phyloP scores from a whole-genome alignment of 305 asterid genomes.

The Fraxinus floribunda region DNA sequence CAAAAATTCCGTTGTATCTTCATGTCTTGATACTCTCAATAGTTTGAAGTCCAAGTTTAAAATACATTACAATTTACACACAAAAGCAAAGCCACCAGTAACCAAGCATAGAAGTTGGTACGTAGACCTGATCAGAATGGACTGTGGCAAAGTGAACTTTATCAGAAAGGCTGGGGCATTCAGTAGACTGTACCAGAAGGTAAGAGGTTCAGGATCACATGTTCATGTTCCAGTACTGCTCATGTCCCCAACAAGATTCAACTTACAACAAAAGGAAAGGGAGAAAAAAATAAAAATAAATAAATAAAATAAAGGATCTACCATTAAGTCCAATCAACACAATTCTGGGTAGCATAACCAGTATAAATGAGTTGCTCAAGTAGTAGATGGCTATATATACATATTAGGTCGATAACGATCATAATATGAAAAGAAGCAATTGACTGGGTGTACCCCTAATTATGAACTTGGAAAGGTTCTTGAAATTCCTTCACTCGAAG shows the following conservation, averaged over 20 bases:
- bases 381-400: slow-evolving; percentile 39
- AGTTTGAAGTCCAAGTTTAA: neutral
- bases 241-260: neutral
- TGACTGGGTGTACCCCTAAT: slow-evolving; percentile 38
- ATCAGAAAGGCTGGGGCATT: neutral
- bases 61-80: neutral
- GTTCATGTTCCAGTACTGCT: neutral
- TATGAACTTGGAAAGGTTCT: slow-evolving; percentile 39
- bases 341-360: neutral
- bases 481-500: slow-evolving; percentile 37
- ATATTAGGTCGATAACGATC: slow-evolving; percentile 41
- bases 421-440: slow-evolving; percentile 39
- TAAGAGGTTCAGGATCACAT: neutral
- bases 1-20: neutral
- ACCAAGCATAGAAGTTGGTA: neutral
- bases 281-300: neutral
- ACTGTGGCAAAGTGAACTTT: neutral
- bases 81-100: neutral
- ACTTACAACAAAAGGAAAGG: neutral
- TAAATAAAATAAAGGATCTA: neutral
- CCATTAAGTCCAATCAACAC: neutral
- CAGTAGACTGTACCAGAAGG: neutral
- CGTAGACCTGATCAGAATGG: neutral
- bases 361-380: neutral
- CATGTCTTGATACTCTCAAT: neutral